Evolutionary conservation across 352 stramenopile genomes (phyloP).

Genomic region (Globisporangium apiculatum): DNA sequence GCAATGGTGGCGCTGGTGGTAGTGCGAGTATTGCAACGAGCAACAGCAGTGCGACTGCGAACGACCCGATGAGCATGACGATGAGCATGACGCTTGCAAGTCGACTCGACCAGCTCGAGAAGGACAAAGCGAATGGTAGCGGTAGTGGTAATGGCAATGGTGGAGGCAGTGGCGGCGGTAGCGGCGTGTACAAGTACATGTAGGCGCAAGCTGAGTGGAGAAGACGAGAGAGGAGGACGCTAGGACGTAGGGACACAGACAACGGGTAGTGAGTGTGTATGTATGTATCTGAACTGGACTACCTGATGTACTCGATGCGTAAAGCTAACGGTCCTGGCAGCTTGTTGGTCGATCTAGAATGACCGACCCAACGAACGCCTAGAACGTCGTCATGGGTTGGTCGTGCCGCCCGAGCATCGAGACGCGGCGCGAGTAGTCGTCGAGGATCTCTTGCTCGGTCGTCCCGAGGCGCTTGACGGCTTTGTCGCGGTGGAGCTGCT

Average conservation of each 20-base stretch:
- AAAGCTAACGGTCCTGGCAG: neutral
- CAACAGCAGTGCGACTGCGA: slow-evolving; percentile 9
- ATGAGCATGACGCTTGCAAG: slow-evolving; percentile 45
- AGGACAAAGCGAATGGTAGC: slow-evolving; percentile 33
- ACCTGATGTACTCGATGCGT: neutral
- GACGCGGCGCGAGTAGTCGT: slow-evolving; percentile 46
- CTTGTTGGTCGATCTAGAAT: neutral
- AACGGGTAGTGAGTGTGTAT: neutral
- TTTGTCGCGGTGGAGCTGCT: slow-evolving; percentile 53
- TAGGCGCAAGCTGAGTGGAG: neutral
- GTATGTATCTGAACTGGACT: too few relatives aligned
- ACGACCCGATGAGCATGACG: slow-evolving; percentile 8
- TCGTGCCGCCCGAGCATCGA: slow-evolving; percentile 34
- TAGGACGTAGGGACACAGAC: neutral
- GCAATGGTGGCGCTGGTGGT: slow-evolving; percentile 12
- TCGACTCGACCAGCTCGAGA: slow-evolving; percentile 71
- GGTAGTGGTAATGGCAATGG: neutral
- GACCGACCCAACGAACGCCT: neutral
- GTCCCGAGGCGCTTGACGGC: slow-evolving; percentile 51
- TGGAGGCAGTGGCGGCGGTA: neutral
- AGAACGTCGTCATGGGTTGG: slow-evolving; percentile 10
- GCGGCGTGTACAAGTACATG: slow-evolving; percentile 20
- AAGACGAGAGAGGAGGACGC: neutral
- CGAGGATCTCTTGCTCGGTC: slow-evolving; percentile 53
- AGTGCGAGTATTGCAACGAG: slow-evolving; percentile 1